These are phyloP conservation scores for Madurella fahalii DNA, from an alignment of 2,329 filamentous ascomycete genomes.

Conservation along the genomic window DNA sequence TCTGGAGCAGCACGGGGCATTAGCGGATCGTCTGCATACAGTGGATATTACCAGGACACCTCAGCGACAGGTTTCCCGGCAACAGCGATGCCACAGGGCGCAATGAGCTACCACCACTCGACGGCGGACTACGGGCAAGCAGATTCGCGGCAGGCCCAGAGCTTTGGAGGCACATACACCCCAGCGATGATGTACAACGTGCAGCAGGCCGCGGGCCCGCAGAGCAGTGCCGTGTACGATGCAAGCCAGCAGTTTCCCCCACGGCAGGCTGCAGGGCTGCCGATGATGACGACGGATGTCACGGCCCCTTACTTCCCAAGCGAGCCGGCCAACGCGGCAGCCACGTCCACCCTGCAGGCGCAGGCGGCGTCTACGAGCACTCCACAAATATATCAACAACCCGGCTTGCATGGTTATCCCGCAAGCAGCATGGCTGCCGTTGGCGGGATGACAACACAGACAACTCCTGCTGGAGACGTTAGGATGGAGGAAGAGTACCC, in stretches of 20 bases:
- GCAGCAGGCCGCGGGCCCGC: slow-evolving; percentile 52
- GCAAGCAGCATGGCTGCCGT: slow-evolving; percentile 43
- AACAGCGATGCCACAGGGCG: slow-evolving; percentile 52
- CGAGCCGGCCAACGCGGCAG: slow-evolving; percentile 60
- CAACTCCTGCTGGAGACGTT: slow-evolving; percentile 39
- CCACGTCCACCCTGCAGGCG: slow-evolving; percentile 50
- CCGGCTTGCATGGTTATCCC: slow-evolving; percentile 49
- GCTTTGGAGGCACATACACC: slow-evolving; percentile 53
- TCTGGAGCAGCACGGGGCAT: slow-evolving; percentile 43
- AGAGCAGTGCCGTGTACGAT: slow-evolving; percentile 65
- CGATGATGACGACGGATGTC: slow-evolving; percentile 65
- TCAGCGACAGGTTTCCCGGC: slow-evolving; percentile 45
- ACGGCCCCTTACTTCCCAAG: slow-evolving; percentile 71
- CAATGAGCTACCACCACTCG: slow-evolving; percentile 56
- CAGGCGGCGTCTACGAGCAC: slow-evolving; percentile 45
- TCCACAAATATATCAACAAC: slow-evolving; percentile 63
- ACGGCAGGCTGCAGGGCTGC: slow-evolving; percentile 72
- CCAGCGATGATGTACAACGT: slow-evolving; percentile 77
- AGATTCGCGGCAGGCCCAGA: slow-evolving; percentile 53
- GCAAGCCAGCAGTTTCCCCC: slow-evolving; percentile 69
- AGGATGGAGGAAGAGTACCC: slow-evolving; percentile 56
- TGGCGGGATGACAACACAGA: slow-evolving; percentile 42
- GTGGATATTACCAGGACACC: slow-evolving; percentile 56
- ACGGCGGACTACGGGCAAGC: slow-evolving; percentile 54
- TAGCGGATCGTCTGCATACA: slow-evolving; percentile 55